Evolutionary conservation across 768 basidiomycete genomes (phyloP), one percentile per base, ranked within the genome.

Genomic region (Polyporus arcularius): DNA sequence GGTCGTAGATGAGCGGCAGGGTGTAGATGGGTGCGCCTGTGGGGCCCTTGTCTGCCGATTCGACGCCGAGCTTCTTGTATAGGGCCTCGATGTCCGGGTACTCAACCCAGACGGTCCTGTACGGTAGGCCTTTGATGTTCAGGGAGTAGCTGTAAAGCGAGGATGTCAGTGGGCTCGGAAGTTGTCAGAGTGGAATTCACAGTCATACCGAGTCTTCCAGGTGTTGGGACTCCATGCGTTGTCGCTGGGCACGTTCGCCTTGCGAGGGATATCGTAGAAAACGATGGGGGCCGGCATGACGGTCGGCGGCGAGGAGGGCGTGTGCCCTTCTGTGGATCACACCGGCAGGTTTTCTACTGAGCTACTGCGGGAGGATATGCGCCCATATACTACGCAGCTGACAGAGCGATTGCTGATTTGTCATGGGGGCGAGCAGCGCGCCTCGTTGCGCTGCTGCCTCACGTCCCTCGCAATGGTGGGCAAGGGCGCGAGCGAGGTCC

Each of bases 21-120:
- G 82, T 83, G 68, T 82, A 81, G 38, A 60, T 55, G 1, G 71
- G 72, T 1, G 54, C 51, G 1, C 76, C 77, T 49, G 79, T 74
- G 2, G 67, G 58, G 30, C 71, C 70, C n/a, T 51, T 68, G 15
- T 42, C 46, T 0, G 77, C 79, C 11, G 80, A 75, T 1, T 66
- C 56, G 2, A 78, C 76, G 1, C 78, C 76, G 21, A 78, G 58
- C 55, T 76, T 70, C 56, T 73, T 73, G 67, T 70, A 69, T 48
- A 70, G 64, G 0, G 53, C 30, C 53, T 70, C 76, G 53, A 87
- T 80, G 54, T 85, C 81, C 3, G 79, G 79, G 61, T 76, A 81
- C 58, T 85, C 83, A 55, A 85, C 67, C 79, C 80, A 82, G 47
- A 78, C 74, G 4, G 83, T 84, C 64, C 73, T 76, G 70, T 80